Percentiles rank a stretch among this genome's conserved stretches.
These are phyloP conservation scores for Solanum chilense DNA, from an alignment of 257 asterid species.

Conservation along the genomic window DNA sequence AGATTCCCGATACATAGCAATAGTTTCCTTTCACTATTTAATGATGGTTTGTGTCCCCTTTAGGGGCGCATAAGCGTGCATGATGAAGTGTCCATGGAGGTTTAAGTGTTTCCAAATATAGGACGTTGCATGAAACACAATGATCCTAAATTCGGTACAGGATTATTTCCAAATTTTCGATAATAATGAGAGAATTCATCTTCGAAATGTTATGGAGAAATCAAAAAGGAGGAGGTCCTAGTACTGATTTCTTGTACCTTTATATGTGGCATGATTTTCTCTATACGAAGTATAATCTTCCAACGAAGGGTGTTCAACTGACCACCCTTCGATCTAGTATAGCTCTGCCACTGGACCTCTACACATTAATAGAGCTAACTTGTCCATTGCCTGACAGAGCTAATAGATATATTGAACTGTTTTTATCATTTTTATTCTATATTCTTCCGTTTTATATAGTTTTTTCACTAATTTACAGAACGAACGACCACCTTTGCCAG, in stretches of 20 bases:
- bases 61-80: neutral
- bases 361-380: neutral
- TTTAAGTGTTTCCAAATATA: neutral
- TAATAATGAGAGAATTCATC: neutral
- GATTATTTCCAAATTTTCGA: neutral
- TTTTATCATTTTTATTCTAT: neutral
- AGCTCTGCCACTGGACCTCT: neutral
- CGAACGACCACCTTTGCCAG: conserved; percentile 84
- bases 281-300: neutral
- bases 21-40: neutral
- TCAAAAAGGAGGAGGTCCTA: neutral
- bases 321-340: neutral
- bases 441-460: neutral
- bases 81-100: neutral
- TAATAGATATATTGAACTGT: neutral
- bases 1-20: neutral
- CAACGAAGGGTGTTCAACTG: neutral
- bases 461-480: conserved; percentile 33
- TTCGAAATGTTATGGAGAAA: neutral
- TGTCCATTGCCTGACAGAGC: neutral
- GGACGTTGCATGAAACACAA: neutral
- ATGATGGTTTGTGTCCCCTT: neutral
- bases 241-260: neutral
- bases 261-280: neutral
- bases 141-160: neutral